These are phyloP conservation scores for Cladophialophora chaetospira DNA, from an alignment of 2,329 filamentous ascomycete genomes.

Conservation along the genomic window DNA sequence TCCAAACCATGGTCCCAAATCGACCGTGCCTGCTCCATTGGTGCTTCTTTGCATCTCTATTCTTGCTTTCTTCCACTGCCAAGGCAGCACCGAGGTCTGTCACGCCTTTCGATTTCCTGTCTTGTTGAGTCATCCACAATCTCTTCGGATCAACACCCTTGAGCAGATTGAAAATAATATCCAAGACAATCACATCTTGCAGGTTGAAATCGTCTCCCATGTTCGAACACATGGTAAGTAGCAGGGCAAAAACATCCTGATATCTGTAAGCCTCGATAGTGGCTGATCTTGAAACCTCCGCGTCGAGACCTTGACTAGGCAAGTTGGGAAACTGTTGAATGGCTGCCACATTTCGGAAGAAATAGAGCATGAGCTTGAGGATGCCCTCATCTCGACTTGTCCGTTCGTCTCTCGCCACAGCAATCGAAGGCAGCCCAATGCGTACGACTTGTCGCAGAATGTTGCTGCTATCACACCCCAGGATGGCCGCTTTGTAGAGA, in stretches of 20 bases:
- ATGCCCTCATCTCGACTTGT: conserved; percentile 82
- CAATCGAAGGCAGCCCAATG: conserved; percentile 82
- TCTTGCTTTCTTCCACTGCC: conserved; percentile 80
- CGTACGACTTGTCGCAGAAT: conserved; percentile 81
- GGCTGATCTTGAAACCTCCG: conserved; percentile 82
- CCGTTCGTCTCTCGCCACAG: conserved; percentile 72
- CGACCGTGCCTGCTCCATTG: conserved; percentile 86
- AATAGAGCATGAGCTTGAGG: conserved; percentile 85
- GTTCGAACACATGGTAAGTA: conserved; percentile 86
- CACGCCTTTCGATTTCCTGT: conserved; percentile 68
- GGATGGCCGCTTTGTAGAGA: conserved; percentile 82
- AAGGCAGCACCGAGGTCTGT: conserved; percentile 75
- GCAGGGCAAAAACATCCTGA: conserved; percentile 83
- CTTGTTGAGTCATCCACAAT: conserved; percentile 79
- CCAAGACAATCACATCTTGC: conserved; percentile 86
- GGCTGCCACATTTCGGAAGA: conserved; percentile 84
- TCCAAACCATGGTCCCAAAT: conserved; percentile 97
- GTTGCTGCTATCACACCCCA: conserved; percentile 76
- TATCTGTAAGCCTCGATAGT: conserved; percentile 86
- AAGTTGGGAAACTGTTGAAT: conserved; percentile 74
- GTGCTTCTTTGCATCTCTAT: conserved; percentile 72
- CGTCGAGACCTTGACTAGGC: conserved; percentile 81
- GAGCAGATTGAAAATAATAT: conserved; percentile 87
- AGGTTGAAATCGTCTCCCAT: conserved; percentile 91
- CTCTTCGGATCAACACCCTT: conserved; percentile 84